Evolutionary conservation across 352 stramenopile species (phyloP), one percentile per base, ranked within the genome.

Genomic region (Pythium utonaiense): DNA sequence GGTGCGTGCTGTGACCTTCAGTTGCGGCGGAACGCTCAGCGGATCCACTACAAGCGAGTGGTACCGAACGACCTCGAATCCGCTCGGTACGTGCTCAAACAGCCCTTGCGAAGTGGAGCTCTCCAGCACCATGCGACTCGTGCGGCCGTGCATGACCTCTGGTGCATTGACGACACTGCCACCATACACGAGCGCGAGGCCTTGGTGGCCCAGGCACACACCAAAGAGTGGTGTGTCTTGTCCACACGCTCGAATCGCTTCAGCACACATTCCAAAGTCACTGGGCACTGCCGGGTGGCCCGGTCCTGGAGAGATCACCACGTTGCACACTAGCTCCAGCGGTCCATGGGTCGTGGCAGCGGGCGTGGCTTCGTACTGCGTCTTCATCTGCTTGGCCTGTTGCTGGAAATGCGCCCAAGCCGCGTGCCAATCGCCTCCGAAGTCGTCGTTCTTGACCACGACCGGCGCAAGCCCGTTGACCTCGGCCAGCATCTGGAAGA

Each of bases 161-260:
- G 74, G 65, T 9, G 92, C 90, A 47, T 80, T 74, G 14, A 83
- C 75, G 13, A 98, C 93, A 14, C 59, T 69, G 13, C 78, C 93
- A 12, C 93, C 89, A 69, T 98, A 96, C 0, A 83, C 78, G 28
- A 93, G 71, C 28, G 88, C 94, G 44, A 99, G 71, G n/a, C 95
- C 88, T 73, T 99, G 95, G 75, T 98, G 95, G 42, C 96, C 96
- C n/a, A 99, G 73, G 77, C 96, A 99, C n/a, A 99, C 94, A 19
- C 96, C 96, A 17, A 99, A 73, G 41, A 99, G 77, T 3, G 96
- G 96, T 24, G 97, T 71, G 0, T 74, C 14, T 42, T 22, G 28
- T 1, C 42, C 42, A 16, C 69, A 64, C 38, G 55, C 22, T 12
- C 71, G 71, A 61, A 93, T 91, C 31, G 83, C 82, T n/a, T 92